Base-by-base conservation (phyloP, 164 flowering plant species). In the Macadamia tetraphylla region DNA sequence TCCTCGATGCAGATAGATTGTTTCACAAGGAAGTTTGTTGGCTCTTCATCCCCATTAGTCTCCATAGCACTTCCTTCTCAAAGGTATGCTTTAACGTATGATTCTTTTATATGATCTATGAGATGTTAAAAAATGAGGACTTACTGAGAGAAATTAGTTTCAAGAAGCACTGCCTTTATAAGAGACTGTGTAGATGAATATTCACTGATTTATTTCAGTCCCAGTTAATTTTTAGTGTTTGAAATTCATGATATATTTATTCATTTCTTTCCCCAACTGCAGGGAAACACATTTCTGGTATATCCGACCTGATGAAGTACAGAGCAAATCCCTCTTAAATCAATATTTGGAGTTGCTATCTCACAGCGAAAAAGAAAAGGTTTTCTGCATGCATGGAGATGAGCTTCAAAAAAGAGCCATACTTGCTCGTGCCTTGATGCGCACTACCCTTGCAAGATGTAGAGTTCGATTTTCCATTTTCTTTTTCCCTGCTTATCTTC, bases 201-300 rank as follows among this genome's bases (percentile, higher is more conserved):
- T 35, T 35, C 40, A 35, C 40, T 35, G 40, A 35, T 35, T 35
- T 35, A 35, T 35, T 2, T 35, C 40, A 35, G 40, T 2, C 40
- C 40, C 40, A 35, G 40, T 35, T 35, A 35, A 35, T 35, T 35
- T 35, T 35, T 35, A 35, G 31, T 18, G 18, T 2, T 63, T 58
- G 44, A 44, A 44, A 57, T 46, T 2, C 40, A 35, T 49, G 15
- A 40, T n/a, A 3, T 64, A 57, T 13, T 65, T 0, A 29, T 30
- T 53, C 5, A 18, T 29, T 9, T 42, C 44, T 68, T 51, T 31
- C 58, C 64, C 40, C 63, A 66, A 44, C 70, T 74, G 40, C 71
- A 91, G 98, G 85, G 97, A 94, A 73, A 72, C 89, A 53, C 98
- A 94, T 81, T 73, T 91, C 55, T 94, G 98, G 98, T 91, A 86